Base-by-base conservation (phyloP, 2,329 filamentous ascomycete genomes). In the Sordariomycetes sp. region DNA sequence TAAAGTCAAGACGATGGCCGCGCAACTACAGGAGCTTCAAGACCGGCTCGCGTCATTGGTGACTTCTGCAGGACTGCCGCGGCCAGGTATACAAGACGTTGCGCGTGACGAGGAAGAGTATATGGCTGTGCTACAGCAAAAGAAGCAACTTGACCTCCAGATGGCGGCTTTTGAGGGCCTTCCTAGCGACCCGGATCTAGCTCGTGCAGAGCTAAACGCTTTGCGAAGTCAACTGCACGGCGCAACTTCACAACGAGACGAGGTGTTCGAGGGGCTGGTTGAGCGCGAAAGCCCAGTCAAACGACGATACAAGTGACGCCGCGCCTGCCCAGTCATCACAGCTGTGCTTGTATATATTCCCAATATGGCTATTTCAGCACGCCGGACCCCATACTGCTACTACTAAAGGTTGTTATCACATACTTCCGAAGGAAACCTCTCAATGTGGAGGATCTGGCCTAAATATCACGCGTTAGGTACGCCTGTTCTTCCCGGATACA, bases 211-310 rank as follows among this genome's bases (percentile, higher is more conserved):
- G 51, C 66, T 94, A 19, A 81, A 83, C 42, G 63, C 67, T 20
- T 58, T 87, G 28, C 72, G 82, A 39, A 59, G 63, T 3, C 75
- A 86, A 47, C 61, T 94, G 30, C 66, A 70, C 25, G 58, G 61
- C 8, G 58, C 86, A 33, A 78, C 70, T 19, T 66, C 66, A 42
- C 67, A 69, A 44, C 71, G 87, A 35, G 86, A 94, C 52, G 68
- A 62, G 20, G 65, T 86, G 35, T 93, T 94, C 51, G 86, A 90
- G 50, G 72, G 68, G 3, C 53, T 92, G 30, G 75, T 86, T 3
- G 75, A 78, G 46, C 63, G 67, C 26, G 72, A 75, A 49, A 76
- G 71, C 35, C 73, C 73, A 3, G 57, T 61, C 37, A 69, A 64
- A 41, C 46, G 51, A 34, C 46, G n/a, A n/a, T n/a, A n/a, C n/a